Conservation (phyloP, 2,329 filamentous ascomycete genomes). For the Onygenales sp. region DNA sequence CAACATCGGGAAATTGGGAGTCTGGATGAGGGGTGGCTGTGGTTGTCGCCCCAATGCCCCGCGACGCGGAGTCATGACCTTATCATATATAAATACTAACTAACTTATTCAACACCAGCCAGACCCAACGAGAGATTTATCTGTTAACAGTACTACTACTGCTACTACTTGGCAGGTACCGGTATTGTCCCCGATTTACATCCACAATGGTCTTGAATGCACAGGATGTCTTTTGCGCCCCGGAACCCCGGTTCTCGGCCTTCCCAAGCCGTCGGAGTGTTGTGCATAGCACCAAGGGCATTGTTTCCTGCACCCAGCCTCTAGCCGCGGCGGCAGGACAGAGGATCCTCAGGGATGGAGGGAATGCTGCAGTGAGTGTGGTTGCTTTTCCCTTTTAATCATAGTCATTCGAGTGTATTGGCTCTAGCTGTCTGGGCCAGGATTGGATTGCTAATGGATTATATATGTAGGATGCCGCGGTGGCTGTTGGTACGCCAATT, state of each 20-base stretch:
- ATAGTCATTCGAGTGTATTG: background rate
- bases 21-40: no score
- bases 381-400: background rate
- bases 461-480: slow-evolving; percentile 69
- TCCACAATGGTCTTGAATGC: slow-evolving; percentile 6
- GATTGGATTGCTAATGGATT: background rate
- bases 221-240: slow-evolving; percentile 7
- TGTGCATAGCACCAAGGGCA: slow-evolving; percentile 85
- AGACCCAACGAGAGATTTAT: background rate
- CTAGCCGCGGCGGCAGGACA: slow-evolving; percentile 82
- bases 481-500: slow-evolving; percentile 63
- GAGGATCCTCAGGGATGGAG: slow-evolving; percentile 72
- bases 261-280: slow-evolving; percentile 80
- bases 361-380: slow-evolving; percentile 68
- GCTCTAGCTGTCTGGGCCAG: background rate
- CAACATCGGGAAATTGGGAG: no score
- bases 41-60: no score
- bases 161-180: no score
- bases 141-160: background rate
- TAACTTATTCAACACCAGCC: no score
- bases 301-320: slow-evolving; percentile 83
- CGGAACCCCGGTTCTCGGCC: slow-evolving; percentile 40
- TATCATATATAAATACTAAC: no score
- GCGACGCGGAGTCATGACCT: no score
- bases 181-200: background rate